Evolutionary conservation across 2,329 filamentous ascomycete genomes (phyloP).

Genomic region (Fusarium illudens): DNA sequence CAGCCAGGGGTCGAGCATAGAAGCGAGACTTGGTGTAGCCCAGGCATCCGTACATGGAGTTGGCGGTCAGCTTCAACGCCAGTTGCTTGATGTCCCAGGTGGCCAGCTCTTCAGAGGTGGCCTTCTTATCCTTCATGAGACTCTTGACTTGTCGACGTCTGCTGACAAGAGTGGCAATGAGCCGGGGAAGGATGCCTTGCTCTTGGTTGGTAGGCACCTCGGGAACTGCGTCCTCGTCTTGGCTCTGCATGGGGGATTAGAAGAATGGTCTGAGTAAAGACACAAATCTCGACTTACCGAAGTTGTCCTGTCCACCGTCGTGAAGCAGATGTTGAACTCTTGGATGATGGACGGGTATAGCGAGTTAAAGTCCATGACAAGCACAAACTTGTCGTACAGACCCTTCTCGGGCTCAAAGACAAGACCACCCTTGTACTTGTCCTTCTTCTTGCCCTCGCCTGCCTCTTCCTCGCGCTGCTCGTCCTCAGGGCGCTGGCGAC

Average conservation of each 20-base stretch:
- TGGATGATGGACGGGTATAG: conserved; percentile 98
- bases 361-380: conserved; percentile 99
- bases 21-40: conserved; percentile 97
- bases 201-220: conserved; percentile 82
- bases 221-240: conserved; percentile 88
- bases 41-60: conserved; percentile 99
- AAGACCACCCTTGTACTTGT: conserved; percentile 98
- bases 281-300: conserved; percentile 63
- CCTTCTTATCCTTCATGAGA: conserved; percentile 93
- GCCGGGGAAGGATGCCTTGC: conserved; percentile 85
- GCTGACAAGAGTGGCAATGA: conserved; percentile 91
- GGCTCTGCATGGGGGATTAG: conserved; percentile 50
- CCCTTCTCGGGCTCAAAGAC: conserved; percentile 98
- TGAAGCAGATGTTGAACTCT: conserved; percentile 99
- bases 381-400: conserved; percentile 95
- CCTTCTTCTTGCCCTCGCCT: conserved; percentile 90
- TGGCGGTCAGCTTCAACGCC: conserved; percentile 95
- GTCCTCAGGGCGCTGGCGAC: conserved; percentile 76
- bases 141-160: conserved; percentile 92
- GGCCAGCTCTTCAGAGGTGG: conserved; percentile 84
- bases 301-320: conserved; percentile 83
- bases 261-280: neutral
- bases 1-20: conserved; percentile 92
- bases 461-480: conserved; percentile 73
- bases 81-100: conserved; percentile 99